Base-by-base conservation (phyloP, 768 basidiomycete species). In the Lactifluus pinguis region DNA sequence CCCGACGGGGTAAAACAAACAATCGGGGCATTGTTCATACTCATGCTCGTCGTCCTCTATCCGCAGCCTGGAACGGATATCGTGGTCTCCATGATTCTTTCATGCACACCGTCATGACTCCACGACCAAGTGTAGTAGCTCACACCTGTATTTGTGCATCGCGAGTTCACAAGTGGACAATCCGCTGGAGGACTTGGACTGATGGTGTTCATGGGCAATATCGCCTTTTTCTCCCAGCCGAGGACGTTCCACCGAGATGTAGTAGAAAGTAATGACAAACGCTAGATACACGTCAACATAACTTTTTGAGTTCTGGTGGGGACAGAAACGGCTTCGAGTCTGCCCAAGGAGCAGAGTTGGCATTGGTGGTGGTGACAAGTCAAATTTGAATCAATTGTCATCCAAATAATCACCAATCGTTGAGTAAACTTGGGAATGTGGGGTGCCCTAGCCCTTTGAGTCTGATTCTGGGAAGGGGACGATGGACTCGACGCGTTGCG, bases 401-500 rank as follows among this genome's bases (percentile, higher is more conserved):
- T 42, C 15, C 41, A 11, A 42, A 11, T 42, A 42, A 11, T 42
- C 5, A 15, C 15, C 15, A 17, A 6, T 17, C 1, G 4, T 42
- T 42, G 17, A 41, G 17, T 13, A 41, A 17, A 41, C 14, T 17
- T 6, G 13, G 44, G 7, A 45, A 45, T 45, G 44, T 45, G 25
- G 25, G 25, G 25, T 2, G 44, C 44, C 19, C 7, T 45, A 41
- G 21, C 38, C 47, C 10, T 19, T 19, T n/a, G 38, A 4, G 47
- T 48, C 41, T 25, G 45, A 13, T 25, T 30, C 34, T 15, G 59
- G 21, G 41, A 36, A 3, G 2, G 49, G 44, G 11, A 55, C 45
- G 4, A 39, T 6, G 6, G 48, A 29, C 13, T 57, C 59, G n/a
- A 74, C 72, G 9, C 49, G 64, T 65, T 83, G 80, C 2, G 80